Conservation (phyloP, 345 rosid genomes). For the Clausena lansium region DNA sequence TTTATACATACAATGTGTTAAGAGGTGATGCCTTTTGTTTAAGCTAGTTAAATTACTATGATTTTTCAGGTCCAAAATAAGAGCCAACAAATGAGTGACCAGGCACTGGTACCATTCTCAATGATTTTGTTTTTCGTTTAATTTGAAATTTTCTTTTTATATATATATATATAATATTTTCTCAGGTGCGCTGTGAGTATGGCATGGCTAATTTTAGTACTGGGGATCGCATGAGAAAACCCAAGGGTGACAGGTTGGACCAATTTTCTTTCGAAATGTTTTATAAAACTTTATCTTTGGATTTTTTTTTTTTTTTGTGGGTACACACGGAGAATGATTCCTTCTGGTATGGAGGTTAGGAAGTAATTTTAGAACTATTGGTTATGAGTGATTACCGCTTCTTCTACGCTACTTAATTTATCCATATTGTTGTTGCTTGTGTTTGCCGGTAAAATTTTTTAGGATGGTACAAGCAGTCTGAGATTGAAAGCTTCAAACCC, state of each 20-base stretch:
- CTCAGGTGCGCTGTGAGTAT: slow-evolving; percentile 84
- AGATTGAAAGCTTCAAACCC: too few relatives aligned
- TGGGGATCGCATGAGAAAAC: slow-evolving; percentile 86
- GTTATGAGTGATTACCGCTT: neutral
- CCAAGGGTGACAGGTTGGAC: slow-evolving; percentile 74
- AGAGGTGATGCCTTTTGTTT: neutral
- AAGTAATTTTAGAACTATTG: neutral
- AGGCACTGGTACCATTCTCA: slow-evolving; percentile 54
- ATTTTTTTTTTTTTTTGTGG: neutral
- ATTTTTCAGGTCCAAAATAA: slow-evolving; percentile 66
- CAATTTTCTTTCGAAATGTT: neutral
- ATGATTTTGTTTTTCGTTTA: neutral
- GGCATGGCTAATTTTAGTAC: slow-evolving; percentile 96
- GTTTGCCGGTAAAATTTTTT: too few relatives aligned
- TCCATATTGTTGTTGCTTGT: too few relatives aligned
- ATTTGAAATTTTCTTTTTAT: neutral
- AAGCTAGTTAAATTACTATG: slow-evolving; percentile 5
- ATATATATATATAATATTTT: neutral
- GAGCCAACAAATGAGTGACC: slow-evolving; percentile 68
- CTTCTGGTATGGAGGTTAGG: neutral
- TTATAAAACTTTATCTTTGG: neutral
- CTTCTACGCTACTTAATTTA: neutral
- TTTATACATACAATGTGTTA: neutral
- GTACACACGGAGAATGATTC: neutral
- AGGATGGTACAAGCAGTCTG: too few relatives aligned